Evolutionary conservation across 2,329 filamentous ascomycete species (phyloP), one percentile per base, ranked within the genome.

Genomic region (Alternaria conjuncta): DNA sequence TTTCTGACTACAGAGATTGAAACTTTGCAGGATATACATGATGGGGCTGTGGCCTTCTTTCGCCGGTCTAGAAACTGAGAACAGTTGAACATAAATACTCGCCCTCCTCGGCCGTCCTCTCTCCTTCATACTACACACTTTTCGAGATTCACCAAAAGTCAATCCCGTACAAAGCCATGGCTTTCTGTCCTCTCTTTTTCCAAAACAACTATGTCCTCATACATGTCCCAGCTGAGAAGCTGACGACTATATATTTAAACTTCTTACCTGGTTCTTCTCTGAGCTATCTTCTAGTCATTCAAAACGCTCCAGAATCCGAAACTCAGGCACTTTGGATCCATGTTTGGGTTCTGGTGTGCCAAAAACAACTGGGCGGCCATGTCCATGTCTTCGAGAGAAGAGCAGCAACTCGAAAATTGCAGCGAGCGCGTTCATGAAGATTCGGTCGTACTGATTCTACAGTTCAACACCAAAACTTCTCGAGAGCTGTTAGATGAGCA

Each of bases 121-220:
- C 4, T 41, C 15, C 15, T n/a, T 41, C 15, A 18, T 10, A 10
- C 15, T 41, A 18, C 15, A 41, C 32, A 41, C 15, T 18, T 41
- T 41, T 4, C 32, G 32, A 36, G 7, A n/a, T 9, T n/a, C 7
- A 36, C 32, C 32, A 32, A 32, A 32, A 32, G 6, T 7, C 0
- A 0, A 15, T 0, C 0, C 3, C 2, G 30, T 1, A 32, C 30
- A 36, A 4, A 9, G 7, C 6, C 32, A 36, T 36, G 13, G 3
- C 32, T 36, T 36, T 36, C 32, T 36, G 32, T 36, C 13, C 32
- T 36, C 32, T 36, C 32, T 36, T 36, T 36, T 36, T 36, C 15
- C 7, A 36, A 36, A 32, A 36, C 12, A 32, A 6, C 28, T 3
- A 13, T 13, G 1, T 4, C 3, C 0, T 32, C 2, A 3, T 0